Conservation (phyloP, 805 yeast genomes). For the Suhomyces prunicola region DNA sequence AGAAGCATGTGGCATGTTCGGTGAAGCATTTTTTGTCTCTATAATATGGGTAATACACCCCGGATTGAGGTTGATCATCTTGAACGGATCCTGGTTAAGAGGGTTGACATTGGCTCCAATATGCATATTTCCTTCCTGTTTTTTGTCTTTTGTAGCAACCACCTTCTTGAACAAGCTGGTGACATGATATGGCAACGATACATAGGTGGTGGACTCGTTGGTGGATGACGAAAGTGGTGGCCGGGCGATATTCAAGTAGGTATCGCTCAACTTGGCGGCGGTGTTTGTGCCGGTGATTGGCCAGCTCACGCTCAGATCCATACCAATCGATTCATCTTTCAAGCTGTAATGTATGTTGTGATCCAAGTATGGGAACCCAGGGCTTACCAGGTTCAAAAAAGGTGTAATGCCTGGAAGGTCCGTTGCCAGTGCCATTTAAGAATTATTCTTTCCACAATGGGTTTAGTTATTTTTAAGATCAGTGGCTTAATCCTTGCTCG, state of each 20-base stretch:
- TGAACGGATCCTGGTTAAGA: slow-evolving; percentile 49
- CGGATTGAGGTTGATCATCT: slow-evolving; percentile 51
- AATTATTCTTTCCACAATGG: too few relatives aligned
- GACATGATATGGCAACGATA: slow-evolving; percentile 49
- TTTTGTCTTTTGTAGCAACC: slow-evolving; percentile 32
- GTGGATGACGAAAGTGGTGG: slow-evolving; percentile 29
- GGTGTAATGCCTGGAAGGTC: slow-evolving; percentile 26
- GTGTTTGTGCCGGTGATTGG: slow-evolving; percentile 6
- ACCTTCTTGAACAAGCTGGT: slow-evolving; percentile 39
- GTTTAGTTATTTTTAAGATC: background rate
- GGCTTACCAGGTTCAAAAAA: slow-evolving; percentile 36
- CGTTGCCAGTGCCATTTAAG: background rate
- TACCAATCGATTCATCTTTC: slow-evolving; percentile 8
- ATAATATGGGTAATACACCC: slow-evolving; percentile 41
- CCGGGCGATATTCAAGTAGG: slow-evolving; percentile 36
- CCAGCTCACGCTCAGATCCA: slow-evolving; percentile 5
- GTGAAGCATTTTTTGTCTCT: slow-evolving; percentile 2
- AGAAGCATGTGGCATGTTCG: background rate
- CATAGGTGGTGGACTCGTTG: slow-evolving; percentile 50
- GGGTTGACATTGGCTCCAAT: slow-evolving; percentile 57
- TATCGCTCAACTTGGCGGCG: slow-evolving; percentile 13
- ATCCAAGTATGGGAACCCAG: slow-evolving; percentile 31
- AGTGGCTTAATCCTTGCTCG: background rate
- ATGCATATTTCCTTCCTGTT: slow-evolving; percentile 41
- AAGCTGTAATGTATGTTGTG: slow-evolving; percentile 33